A percentile compares a stretch with the other conserved stretches of the same genome.
Evolutionary conservation across 768 basidiomycete species (phyloP).

Genomic region (Tulasnella sp.): DNA sequence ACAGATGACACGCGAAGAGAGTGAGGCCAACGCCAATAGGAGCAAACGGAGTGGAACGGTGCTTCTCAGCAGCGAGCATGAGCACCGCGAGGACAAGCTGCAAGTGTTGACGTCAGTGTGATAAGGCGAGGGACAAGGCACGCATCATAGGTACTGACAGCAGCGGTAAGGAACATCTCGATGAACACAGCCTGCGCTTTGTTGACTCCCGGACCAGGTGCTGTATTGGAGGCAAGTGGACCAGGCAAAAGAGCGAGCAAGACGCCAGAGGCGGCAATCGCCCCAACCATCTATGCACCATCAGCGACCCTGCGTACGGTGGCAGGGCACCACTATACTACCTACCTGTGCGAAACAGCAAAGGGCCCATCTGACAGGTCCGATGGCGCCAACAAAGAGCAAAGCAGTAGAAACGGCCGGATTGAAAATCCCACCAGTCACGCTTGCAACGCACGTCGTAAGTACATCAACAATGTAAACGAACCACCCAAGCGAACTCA

Average conservation of each 20-base stretch:
- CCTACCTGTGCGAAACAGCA: constrained; percentile 19
- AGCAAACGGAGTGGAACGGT: constrained; percentile 16
- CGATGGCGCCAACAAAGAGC: constrained; percentile 18
- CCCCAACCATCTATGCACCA: constrained; percentile 16
- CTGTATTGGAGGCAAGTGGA: constrained; percentile 15
- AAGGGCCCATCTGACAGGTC: constrained; percentile 18
- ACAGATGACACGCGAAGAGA: constrained; percentile 19
- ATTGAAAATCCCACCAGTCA: constrained; percentile 19
- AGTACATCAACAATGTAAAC: neutral
- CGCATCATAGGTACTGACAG: neutral
- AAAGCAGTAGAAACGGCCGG: constrained; percentile 19
- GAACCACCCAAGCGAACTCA: neutral
- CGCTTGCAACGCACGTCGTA: neutral
- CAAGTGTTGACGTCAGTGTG: neutral
- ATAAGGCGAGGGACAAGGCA: neutral
- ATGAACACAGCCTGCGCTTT: constrained; percentile 18
- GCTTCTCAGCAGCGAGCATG: constrained; percentile 21
- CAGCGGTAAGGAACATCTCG: constrained; percentile 19
- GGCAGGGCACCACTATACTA: neutral
- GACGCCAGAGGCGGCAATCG: constrained; percentile 19
- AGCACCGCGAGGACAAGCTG: constrained; percentile 18
- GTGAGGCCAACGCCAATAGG: constrained; percentile 17
- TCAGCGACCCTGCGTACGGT: neutral
- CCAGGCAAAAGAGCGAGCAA: constrained; percentile 20
- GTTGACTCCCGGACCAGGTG: constrained; percentile 11